Evolutionary conservation across 441 rosid species (phyloP).

Genomic region (Hura crepitans): DNA sequence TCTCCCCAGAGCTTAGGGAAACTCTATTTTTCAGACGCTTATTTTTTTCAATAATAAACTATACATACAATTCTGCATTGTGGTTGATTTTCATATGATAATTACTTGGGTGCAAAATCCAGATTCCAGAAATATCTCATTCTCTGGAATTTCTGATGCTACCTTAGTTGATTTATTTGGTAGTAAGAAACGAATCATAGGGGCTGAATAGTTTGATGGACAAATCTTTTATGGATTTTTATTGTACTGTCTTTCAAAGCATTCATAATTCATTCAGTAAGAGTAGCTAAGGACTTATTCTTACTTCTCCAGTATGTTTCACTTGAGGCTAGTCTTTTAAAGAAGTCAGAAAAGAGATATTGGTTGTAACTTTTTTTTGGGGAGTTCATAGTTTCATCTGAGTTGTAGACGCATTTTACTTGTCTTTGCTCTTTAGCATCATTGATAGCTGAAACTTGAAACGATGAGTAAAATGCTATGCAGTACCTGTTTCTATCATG

Average conservation of each 20-base stretch:
- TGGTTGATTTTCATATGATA: not conserved
- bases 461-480: not conserved
- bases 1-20: not conserved
- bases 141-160: not conserved
- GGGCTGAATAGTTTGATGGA: not conserved
- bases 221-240: not conserved
- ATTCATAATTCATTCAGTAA: not conserved
- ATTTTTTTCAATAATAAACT: conserved; percentile 2
- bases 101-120: not conserved
- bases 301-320: not conserved
- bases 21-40: not conserved
- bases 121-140: not conserved
- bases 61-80: not conserved
- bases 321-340: not conserved
- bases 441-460: not conserved
- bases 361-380: not conserved
- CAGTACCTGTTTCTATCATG: not conserved
- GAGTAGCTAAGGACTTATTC: not conserved
- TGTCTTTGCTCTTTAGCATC: not conserved
- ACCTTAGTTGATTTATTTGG: not conserved
- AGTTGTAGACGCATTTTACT: not conserved
- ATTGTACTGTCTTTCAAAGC: not conserved
- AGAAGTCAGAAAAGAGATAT: not conserved
- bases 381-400: not conserved
- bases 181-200: not conserved